Conservation (phyloP, 148 eudicot genomes). For the Agrostemma githago region DNA sequence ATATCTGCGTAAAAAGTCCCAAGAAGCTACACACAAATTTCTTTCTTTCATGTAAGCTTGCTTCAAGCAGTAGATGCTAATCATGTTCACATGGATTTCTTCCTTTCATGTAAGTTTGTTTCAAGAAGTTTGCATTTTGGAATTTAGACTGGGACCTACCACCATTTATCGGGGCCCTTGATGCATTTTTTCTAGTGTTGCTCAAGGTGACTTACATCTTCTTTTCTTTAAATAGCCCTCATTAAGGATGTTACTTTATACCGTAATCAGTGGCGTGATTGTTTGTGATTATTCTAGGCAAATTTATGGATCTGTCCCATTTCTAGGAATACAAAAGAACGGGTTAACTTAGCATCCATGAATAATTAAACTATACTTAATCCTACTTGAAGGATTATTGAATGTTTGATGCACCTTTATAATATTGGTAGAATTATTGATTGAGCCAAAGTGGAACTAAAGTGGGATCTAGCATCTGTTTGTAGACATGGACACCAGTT, state of each 20-base stretch:
- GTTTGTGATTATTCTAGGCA: too few species aligned
- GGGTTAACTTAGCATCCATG: not conserved
- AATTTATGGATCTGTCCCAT: not conserved
- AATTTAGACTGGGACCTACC: not conserved
- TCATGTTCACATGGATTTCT: not conserved
- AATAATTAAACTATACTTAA: not conserved
- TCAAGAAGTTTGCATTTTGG: not conserved
- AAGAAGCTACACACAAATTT: not conserved
- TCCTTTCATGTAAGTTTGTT: not conserved
- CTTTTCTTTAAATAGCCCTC: not conserved
- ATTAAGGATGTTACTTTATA: not conserved
- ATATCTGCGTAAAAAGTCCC: not conserved
- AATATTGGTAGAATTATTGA: not conserved
- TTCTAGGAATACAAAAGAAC: not conserved
- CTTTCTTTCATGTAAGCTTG: not conserved
- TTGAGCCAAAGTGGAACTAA: not conserved
- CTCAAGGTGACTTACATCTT: not conserved
- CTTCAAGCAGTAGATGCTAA: not conserved
- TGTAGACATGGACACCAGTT: not conserved
- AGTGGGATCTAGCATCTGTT: not conserved
- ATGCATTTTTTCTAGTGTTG: not conserved
- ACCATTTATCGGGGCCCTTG: not conserved
- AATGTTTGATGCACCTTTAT: not conserved
- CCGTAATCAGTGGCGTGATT: not conserved
- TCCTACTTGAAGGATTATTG: not conserved